Base-by-base conservation (phyloP, 139 green algal species). In the Coccomyxa sp. region DNA sequence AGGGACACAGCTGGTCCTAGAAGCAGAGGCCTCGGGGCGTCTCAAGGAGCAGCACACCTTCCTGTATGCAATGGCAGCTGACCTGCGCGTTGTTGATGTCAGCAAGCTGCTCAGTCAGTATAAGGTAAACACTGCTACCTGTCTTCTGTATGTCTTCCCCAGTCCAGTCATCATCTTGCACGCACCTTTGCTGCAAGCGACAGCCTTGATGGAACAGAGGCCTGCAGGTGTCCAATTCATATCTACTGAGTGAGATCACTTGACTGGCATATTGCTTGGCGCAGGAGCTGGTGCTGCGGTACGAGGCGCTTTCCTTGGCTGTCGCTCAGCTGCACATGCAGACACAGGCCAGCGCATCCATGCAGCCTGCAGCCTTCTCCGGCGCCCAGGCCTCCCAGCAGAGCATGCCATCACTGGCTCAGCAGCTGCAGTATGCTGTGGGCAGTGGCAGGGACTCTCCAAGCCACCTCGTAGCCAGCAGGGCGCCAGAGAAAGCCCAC, bases 31-130 rank as follows among this genome's bases (percentile, higher is more conserved):
- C 1, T 78, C 72, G 0, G 90, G 88, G 0, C 38, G 83, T 37
- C 81, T 94, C 70, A 86, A 88, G 78, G 76, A 80, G 9, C 84
- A 78, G 18, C 84, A 95, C 84, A 88, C 82, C 8, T 94, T 85
- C 79, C 80, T 95, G 70, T 97, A 94, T 81, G 84, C 86, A 16
- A 31, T 44, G 5, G 74, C 87, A 0, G 87, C 86, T 18, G 78
- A 88, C 39, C 80, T 98, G 29, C 89, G 80, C 3, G 40, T 98
- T 64, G 74, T 76, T 0, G 91, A 98, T n/a, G 91, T 97, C 35
- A 39, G 75, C 0, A 38, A 76, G 37, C 83, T 98, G 79, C 84
- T 98, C 54, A 39, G 58, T 24, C 77, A 80, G 9, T 97, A 98
- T 87, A 97, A 97, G 75, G 64, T 72, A 72, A n/a, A 6, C 24